A percentile compares a stretch with the other conserved stretches of the same genome.
These are phyloP conservation scores for Phytophthora sp. DNA, from an alignment of 352 stramenopile genomes.

Conservation along the genomic window DNA sequence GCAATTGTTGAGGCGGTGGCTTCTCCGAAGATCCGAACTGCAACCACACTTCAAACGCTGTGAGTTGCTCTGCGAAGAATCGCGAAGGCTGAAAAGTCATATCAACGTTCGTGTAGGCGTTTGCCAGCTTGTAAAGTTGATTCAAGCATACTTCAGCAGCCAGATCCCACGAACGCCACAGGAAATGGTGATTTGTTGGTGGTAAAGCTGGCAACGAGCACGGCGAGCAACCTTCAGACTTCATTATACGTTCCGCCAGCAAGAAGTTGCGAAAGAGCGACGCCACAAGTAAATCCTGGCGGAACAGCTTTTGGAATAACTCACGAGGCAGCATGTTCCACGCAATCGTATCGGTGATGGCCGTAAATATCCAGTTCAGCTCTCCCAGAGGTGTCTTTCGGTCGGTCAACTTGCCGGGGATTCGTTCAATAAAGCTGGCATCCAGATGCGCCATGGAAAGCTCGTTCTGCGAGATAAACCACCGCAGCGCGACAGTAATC, in stretches of 20 bases:
- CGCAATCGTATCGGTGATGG: slow-evolving; percentile 99
- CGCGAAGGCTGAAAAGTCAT: slow-evolving; percentile 88
- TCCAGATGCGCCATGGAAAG: slow-evolving; percentile 89
- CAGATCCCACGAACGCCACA: slow-evolving; percentile 99
- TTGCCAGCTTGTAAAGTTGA: slow-evolving; percentile 90
- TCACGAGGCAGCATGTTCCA: slow-evolving; percentile 98
- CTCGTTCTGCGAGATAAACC: slow-evolving; percentile 96
- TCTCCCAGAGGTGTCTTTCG: slow-evolving; percentile 95
- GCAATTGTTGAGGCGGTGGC: slow-evolving; percentile 95
- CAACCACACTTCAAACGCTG: slow-evolving; percentile 98
- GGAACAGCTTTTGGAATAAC: slow-evolving; percentile 99
- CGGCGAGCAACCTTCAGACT: slow-evolving; percentile 80
- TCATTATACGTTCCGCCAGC: slow-evolving; percentile 97
- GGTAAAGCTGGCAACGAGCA: slow-evolving; percentile 95
- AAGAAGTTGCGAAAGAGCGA: slow-evolving; percentile 99
- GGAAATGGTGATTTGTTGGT: slow-evolving; percentile 95
- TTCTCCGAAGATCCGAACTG: slow-evolving; percentile 93
- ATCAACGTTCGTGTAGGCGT: slow-evolving; percentile 69
- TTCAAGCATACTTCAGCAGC: slow-evolving; percentile 98
- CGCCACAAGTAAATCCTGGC: slow-evolving; percentile 98
- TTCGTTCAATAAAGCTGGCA: slow-evolving; percentile 87
- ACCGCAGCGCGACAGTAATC: slow-evolving; percentile 97
- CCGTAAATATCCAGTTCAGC: slow-evolving; percentile 99
- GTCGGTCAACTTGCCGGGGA: slow-evolving; percentile 94
- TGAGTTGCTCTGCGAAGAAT: slow-evolving; percentile 99